Base-by-base conservation (phyloP, 192 early-diverging fungal species). In the Podila epicladia region DNA sequence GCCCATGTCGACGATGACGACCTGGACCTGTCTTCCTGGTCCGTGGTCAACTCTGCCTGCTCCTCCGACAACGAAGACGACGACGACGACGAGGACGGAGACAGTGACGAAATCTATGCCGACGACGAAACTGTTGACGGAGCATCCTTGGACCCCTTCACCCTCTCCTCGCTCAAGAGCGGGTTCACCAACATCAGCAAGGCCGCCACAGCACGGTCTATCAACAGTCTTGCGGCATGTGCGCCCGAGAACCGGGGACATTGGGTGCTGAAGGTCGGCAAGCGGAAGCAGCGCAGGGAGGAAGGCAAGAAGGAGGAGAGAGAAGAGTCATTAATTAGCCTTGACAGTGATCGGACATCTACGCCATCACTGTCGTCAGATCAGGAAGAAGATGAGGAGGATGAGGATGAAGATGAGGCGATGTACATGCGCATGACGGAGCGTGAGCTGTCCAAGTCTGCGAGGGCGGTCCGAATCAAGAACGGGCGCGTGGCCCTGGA, bases 151-250 rank as follows among this genome's bases (percentile, higher is more conserved):
- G 22, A 17, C 24, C 65, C 69, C 32, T 35, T 79, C 11, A 38
- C 51, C 19, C 38, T 79, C 24, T 79, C 70, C 3, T 55, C 13
- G 0, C 48, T 50, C 9, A 72, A 61, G 35, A 69, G 71, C 29
- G 76, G 76, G 20, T 79, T 79, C 53, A 72, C 70, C 12, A 58
- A 79, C 17, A 79, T 79, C 26, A 72, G 60, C 65, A 79, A 68
- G 70, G 70, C 70, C 29, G 33, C n/a, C 20, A 68, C 65, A 0
- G 65, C 60, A 15, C 58, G 62, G 51, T 72, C 69, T n/a, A 69
- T 45, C 50, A 79, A 79, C 53, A 72, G 76, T 20, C 26, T 41
- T 24, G 45, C 58, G 0, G 70, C 45, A 19, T 32, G 59, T 17
- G 65, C 70, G 2, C 76, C 76, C n/a, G 61, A 71, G 55, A 67